phyloP scores from a whole-genome alignment of 2,329 filamentous ascomycete genomes.

The Fusarium neocosmosporiellum region DNA sequence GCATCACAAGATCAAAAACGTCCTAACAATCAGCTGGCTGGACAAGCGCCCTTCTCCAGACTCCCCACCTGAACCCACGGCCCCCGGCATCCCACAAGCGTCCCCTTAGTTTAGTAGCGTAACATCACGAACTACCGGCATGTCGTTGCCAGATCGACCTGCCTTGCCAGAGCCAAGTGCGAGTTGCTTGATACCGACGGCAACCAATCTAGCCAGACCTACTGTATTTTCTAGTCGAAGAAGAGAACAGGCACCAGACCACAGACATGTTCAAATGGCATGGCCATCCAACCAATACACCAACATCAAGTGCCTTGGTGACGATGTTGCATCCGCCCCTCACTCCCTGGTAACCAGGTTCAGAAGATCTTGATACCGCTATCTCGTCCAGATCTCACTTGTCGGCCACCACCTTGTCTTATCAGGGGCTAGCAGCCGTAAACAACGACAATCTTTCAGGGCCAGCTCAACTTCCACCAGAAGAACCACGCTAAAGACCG shows the following conservation, averaged over 20 bases:
- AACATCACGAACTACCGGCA: conserved; percentile 26
- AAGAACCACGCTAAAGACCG: background rate
- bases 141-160: conserved; percentile 2
- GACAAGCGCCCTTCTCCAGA: conserved; percentile 18
- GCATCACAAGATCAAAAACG: conserved; percentile 19
- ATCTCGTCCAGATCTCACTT: conserved; percentile 4
- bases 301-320: background rate
- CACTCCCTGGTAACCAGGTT: background rate
- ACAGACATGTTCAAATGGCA: background rate
- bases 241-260: background rate
- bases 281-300: background rate
- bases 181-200: background rate
- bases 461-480: background rate
- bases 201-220: background rate
- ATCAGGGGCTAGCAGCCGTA: background rate
- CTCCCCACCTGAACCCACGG: conserved; percentile 14
- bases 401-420: background rate
- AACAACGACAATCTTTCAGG: background rate
- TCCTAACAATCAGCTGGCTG: conserved; percentile 11
- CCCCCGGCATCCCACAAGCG: conserved; percentile 12
- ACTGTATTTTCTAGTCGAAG: background rate
- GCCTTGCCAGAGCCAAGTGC: background rate
- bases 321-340: conserved; percentile 1
- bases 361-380: background rate
- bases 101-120: conserved; percentile 22